Base-by-base conservation (phyloP, 768 basidiomycete species). In the Xerocomellus intermedius region DNA sequence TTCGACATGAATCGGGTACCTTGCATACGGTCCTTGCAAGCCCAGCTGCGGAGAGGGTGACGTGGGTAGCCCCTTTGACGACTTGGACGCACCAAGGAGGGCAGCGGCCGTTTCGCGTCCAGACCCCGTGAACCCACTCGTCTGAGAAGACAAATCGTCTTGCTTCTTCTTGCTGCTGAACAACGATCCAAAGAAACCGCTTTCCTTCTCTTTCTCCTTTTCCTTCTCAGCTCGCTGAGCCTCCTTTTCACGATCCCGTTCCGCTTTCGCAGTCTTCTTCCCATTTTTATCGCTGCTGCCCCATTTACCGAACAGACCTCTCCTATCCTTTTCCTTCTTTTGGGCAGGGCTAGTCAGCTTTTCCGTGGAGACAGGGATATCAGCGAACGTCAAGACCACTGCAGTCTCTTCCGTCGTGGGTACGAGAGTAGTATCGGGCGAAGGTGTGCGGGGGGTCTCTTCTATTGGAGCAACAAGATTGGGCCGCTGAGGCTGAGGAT, bases 1-100 rank as follows among this genome's bases (percentile, higher is more conserved):
- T 70, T 99, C 97, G 59, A 99, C 97, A 66, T 99, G 97, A 56
- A 99, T 98, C 9, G 97, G 97, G 69, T 98, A 95, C 60, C 97
- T 84, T 48, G 95, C 79, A 60, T 81, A 87, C 42, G 70, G 65
- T 26, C 76, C 77, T 17, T 69, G 65, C 32, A 73, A 52, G 42
- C 76, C 65, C 12, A 61, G 70, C 24, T 72, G 67, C 13, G 89
- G 85, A 12, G 88, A 86, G 4, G 81, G 74, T 8, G 87, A 83
- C 0, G 85, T 79, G 22, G 77, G 75, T 58, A 83, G 75, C 28
- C 76, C 73, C 71, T 90, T 92, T 13, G 87, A 85, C 8, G 88
- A 86, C 70, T 90, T 94, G 39, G 90, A 89, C 7, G 85, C 80
- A 19, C 92, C 93, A 7, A 97, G 83, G 8, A 95, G 77, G 4